These are phyloP conservation scores for Soucietia sequanensis DNA, from an alignment of 805 yeast species.

Conservation along the genomic window DNA sequence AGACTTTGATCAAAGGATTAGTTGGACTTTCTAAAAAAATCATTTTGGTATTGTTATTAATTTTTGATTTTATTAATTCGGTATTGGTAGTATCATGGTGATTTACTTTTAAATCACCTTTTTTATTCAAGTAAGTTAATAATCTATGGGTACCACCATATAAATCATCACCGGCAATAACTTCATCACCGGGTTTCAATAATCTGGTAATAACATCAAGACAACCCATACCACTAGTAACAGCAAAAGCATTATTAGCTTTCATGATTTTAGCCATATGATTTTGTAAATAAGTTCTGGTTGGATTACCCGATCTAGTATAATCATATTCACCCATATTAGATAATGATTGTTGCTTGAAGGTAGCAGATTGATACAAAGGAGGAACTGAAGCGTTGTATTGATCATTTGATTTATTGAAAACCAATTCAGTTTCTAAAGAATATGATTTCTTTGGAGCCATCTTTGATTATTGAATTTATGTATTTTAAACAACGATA, in stretches of 20 bases:
- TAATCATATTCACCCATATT: constrained; percentile 73
- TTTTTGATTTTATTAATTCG: constrained; percentile 54
- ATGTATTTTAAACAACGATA: too few species aligned
- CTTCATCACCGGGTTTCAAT: constrained; percentile 81
- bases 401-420: constrained; percentile 59
- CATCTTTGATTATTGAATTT: constrained; percentile 9
- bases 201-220: constrained; percentile 79
- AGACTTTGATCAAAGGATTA: constrained; percentile 86
- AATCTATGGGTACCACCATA: constrained; percentile 93
- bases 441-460: constrained; percentile 40
- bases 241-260: constrained; percentile 76
- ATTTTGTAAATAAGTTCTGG: constrained; percentile 75
- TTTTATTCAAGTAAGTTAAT: constrained; percentile 65
- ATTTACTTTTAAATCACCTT: constrained; percentile 61
- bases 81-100: constrained; percentile 83
- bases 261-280: constrained; percentile 78
- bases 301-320: constrained; percentile 93
- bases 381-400: constrained; percentile 84
- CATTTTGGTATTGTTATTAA: constrained; percentile 63
- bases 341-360: constrained; percentile 71
- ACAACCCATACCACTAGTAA: constrained; percentile 91
- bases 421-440: constrained; percentile 70
- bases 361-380: constrained; percentile 90
- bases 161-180: constrained; percentile 90
- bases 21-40: constrained; percentile 90